Base-by-base conservation (phyloP, 352 stramenopile genomes). In the Thraustotheca clavata region DNA sequence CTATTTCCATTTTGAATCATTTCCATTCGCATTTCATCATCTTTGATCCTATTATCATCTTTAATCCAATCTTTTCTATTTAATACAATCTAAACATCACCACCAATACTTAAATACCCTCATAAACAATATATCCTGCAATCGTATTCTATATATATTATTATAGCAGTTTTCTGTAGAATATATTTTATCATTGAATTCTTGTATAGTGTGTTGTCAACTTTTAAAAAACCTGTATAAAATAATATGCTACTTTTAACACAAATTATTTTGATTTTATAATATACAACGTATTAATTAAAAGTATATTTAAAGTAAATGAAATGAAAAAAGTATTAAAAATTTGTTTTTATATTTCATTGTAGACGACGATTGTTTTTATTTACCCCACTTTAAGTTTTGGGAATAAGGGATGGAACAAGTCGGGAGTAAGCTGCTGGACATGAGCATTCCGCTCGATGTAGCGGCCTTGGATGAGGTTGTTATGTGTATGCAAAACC, bases 381-480 rank as follows among this genome's bases (percentile, higher is more conserved):
- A 52, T 52, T 14, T 52, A 52, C 43, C 43, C 43, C 43, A 52
- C 43, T 65, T 65, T 65, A 46, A 65, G 57, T 65, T 65, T 54
- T 26, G 35, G 57, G 35, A 31, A 32, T 29, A 49, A 76, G 43
- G 32, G 11, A 94, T 97, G 87, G 88, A 97, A 73, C 85, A 82
- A 43, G 76, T 95, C 41, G 87, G 81, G n/a, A 82, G 91, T 66
- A 92, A 94, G 74, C 75, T 98, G 67, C 67, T 98, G 69, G 89
- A 97, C 76, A 97, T 97, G 39, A 96, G 83, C 60, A 81, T 97
- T 75, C 88, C 89, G 35, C 98, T 99, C 68, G 94, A 99, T 66
- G 91, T 99, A 31, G 71, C 79, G 26, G 75, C 98, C 48, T 80
- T 99, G 49, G 96, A 99, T 70, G 79, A 98, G 73, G 89, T 99